Conservation (phyloP, 2,329 filamentous ascomycete genomes). For the Graphilbum ipis-grandicollis region DNA sequence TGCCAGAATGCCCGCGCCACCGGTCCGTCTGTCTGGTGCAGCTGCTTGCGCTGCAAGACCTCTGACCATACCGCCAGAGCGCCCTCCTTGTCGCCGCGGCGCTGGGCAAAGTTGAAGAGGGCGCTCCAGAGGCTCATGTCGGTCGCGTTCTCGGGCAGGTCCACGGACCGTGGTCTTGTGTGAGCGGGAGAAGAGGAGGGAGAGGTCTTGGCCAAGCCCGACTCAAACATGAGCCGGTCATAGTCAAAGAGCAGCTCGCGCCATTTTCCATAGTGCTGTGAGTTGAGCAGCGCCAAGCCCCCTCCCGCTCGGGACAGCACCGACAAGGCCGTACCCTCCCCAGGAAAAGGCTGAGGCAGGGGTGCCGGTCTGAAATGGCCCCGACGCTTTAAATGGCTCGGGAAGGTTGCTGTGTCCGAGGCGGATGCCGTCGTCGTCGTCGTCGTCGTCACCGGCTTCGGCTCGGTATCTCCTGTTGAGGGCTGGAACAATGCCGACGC, state of each 20-base stretch:
- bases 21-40: slow-evolving; percentile 11
- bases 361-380: slow-evolving; percentile 1
- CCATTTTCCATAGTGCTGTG: slow-evolving; percentile 12
- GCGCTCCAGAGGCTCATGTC: slow-evolving; percentile 16
- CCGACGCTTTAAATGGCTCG: slow-evolving; percentile 6
- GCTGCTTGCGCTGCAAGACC: slow-evolving; percentile 9
- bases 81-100: slow-evolving; percentile 11
- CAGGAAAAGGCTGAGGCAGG: background rate
- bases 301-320: background rate
- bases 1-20: slow-evolving; percentile 14
- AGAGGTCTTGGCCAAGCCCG: no score
- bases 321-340: background rate
- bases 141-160: slow-evolving; percentile 11
- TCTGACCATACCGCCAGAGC: slow-evolving; percentile 13
- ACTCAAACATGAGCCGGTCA: slow-evolving; percentile 11
- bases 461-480: background rate
- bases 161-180: slow-evolving; percentile 9
- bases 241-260: slow-evolving; percentile 11
- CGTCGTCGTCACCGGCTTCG: background rate
- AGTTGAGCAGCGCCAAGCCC: slow-evolving; percentile 4
- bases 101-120: slow-evolving; percentile 14
- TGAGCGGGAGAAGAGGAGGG: no score
- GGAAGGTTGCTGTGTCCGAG: background rate
- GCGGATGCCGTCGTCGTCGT: background rate
- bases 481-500: no score